Percentiles rank a stretch among this genome's conserved stretches.
Conservation (phyloP, 108 stramenopile genomes). For the Licmophora abbreviata region DNA sequence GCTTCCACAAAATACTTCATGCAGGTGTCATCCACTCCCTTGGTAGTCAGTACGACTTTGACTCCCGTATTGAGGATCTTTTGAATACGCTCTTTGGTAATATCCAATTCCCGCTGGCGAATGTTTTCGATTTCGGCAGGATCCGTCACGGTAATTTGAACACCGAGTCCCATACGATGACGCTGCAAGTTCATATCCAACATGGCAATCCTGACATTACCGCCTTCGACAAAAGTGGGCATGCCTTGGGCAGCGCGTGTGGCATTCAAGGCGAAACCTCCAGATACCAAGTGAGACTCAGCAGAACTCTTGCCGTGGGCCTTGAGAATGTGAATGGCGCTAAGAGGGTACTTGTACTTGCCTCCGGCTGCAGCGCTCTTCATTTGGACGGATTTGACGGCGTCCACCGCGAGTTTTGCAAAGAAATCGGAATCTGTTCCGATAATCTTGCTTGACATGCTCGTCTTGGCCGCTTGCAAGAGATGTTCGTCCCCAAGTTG, state of each 20-base stretch:
- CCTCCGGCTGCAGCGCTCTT: constrained; percentile 36
- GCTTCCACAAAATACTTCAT: constrained; percentile 99
- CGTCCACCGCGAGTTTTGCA: constrained; percentile 92
- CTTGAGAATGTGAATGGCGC: constrained; percentile 98
- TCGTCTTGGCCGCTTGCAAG: constrained; percentile 91
- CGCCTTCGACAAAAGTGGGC: constrained; percentile 80
- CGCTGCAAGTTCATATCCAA: constrained; percentile 98
- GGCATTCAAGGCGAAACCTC: constrained; percentile 94
- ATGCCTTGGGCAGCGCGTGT: constrained; percentile 94
- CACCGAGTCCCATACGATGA: constrained; percentile 98
- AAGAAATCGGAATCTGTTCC: constrained; percentile 94
- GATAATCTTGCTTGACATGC: constrained; percentile 96
- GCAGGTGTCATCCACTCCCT: constrained; percentile 98
- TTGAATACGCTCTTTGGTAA: constrained; percentile 98
- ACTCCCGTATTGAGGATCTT: constrained; percentile 96
- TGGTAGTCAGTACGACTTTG: constrained; percentile 96
- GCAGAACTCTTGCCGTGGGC: constrained; percentile 95
- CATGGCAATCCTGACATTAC: constrained; percentile 88
- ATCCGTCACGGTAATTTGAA: constrained; percentile 88
- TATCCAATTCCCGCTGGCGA: constrained; percentile 97
- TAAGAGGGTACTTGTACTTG: constrained; percentile 87
- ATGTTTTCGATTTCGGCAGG: constrained; percentile 92
- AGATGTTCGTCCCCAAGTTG: constrained; percentile 81
- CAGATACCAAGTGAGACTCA: constrained; percentile 89
- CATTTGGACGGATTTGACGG: constrained; percentile 88